These are phyloP conservation scores for Fusarium robinianum DNA, from an alignment of 2,329 filamentous ascomycete species.

Conservation along the genomic window DNA sequence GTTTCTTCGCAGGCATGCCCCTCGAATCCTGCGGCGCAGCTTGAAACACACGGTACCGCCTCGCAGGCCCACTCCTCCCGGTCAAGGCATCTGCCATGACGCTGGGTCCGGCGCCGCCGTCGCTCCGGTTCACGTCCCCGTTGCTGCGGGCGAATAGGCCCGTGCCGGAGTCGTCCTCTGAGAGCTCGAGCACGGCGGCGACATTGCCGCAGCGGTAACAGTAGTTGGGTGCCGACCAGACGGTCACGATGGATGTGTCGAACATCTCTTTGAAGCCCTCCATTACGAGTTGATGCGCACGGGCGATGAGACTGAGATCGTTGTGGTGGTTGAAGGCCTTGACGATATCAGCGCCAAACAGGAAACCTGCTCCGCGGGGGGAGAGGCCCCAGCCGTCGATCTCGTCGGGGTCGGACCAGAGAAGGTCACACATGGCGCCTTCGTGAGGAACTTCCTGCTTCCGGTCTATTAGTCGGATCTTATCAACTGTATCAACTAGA, in stretches of 20 bases:
- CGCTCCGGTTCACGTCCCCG: slow-evolving; percentile 67
- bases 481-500: slow-evolving; percentile 90
- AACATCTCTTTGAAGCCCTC: slow-evolving; percentile 99
- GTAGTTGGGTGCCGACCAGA: slow-evolving; percentile 98
- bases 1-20: slow-evolving; percentile 99
- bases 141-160: slow-evolving; percentile 72
- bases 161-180: slow-evolving; percentile 80
- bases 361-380: slow-evolving; percentile 90
- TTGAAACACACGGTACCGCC: slow-evolving; percentile 93
- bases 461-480: slow-evolving; percentile 90
- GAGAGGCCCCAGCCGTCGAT: slow-evolving; percentile 97
- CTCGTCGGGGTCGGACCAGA: slow-evolving; percentile 98
- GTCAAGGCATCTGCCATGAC: slow-evolving; percentile 53
- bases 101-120: slow-evolving; percentile 53
- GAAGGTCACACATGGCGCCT: slow-evolving; percentile 96
- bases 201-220: slow-evolving; percentile 97
- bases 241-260: slow-evolving; percentile 90
- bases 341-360: slow-evolving; percentile 95
- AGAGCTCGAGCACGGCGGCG: slow-evolving; percentile 89
- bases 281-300: slow-evolving; percentile 98
- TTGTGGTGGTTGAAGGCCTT: slow-evolving; percentile 95
- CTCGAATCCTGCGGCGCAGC: slow-evolving; percentile 93
- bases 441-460: slow-evolving; percentile 99
- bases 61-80: slow-evolving; percentile 70
- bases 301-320: slow-evolving; percentile 86